phyloP scores from a whole-genome alignment of 2,329 filamentous ascomycete species.

The Graphilbum fragrans region DNA sequence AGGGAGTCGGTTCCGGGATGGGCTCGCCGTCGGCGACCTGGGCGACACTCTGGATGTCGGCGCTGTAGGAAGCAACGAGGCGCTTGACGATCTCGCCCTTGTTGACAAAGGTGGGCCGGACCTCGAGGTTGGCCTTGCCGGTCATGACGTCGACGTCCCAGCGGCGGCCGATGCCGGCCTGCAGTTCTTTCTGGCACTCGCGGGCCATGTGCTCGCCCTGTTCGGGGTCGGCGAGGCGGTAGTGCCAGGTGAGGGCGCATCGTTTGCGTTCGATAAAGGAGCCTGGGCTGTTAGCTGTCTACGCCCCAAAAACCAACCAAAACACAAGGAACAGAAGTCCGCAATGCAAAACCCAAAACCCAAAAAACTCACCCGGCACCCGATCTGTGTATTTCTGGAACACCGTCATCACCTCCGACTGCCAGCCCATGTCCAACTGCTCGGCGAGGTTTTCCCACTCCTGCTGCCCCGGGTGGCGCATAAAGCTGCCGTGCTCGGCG shows the following conservation, averaged over 20 bases:
- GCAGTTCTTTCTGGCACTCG: constrained; percentile 72
- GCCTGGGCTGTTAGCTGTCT: constrained; percentile 36
- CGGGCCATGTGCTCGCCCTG: constrained; percentile 68
- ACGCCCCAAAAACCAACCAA: not conserved
- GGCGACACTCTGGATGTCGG: constrained; percentile 21
- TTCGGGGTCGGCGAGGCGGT: constrained; percentile 80
- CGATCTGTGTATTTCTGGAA: constrained; percentile 84
- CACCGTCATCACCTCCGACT: constrained; percentile 67
- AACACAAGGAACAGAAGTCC: not conserved
- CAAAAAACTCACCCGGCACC: constrained; percentile 55
- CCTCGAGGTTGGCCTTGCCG: constrained; percentile 93
- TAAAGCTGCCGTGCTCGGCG: constrained; percentile 94
- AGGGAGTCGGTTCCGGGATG: constrained; percentile 24
- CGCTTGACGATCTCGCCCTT: constrained; percentile 91
- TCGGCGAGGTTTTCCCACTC: constrained; percentile 86
- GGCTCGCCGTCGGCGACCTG: constrained; percentile 1
- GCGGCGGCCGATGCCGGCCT: constrained; percentile 59
- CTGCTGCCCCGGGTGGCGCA: constrained; percentile 63
- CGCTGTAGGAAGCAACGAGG: constrained; percentile 62
- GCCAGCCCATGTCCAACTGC: constrained; percentile 84
- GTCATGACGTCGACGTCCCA: constrained; percentile 96
- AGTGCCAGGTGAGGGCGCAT: constrained; percentile 94
- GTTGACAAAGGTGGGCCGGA: constrained; percentile 94
- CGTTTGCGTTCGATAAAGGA: constrained; percentile 92
- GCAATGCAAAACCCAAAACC: not conserved